These are phyloP conservation scores for Cryphonectria nitschkei DNA, from an alignment of 2,329 filamentous ascomycete species.

Conservation along the genomic window DNA sequence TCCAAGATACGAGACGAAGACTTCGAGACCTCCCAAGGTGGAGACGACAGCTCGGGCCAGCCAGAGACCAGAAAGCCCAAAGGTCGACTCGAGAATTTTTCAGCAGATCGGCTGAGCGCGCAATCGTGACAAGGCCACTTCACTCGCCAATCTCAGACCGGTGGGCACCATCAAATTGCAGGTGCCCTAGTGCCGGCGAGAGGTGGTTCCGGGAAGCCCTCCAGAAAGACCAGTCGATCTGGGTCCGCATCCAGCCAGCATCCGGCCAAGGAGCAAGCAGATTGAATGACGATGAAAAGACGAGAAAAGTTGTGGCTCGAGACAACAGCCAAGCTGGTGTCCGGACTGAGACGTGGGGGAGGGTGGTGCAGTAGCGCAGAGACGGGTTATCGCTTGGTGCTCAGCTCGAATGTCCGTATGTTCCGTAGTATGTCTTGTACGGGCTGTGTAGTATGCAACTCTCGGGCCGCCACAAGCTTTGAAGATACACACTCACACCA, in stretches of 20 bases:
- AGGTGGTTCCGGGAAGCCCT: not conserved
- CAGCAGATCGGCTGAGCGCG: not conserved
- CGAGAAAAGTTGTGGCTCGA: not conserved
- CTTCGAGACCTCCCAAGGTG: not conserved
- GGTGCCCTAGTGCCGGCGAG: not conserved
- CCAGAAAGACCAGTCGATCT: not conserved
- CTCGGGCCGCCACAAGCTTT: conserved; percentile 20
- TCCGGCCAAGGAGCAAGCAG: not conserved
- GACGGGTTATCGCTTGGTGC: not conserved
- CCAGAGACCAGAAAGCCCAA: not conserved
- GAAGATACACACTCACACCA: not conserved
- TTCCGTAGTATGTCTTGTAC: not conserved
- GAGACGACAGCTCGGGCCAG: not conserved
- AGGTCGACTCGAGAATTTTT: not conserved
- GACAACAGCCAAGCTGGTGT: not conserved
- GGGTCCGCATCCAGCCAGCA: not conserved
- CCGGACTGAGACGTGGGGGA: conserved; percentile 5
- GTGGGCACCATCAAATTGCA: conserved; percentile 6
- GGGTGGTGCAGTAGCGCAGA: not conserved
- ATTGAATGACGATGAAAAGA: too few species aligned
- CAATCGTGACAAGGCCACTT: not conserved
- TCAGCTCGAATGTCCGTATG: not conserved
- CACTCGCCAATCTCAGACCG: not conserved
- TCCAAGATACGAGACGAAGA: not conserved
- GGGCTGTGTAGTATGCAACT: conserved; percentile 15